phyloP scores from a whole-genome alignment of 108 stramenopile species.

The Nitzschia palea region DNA sequence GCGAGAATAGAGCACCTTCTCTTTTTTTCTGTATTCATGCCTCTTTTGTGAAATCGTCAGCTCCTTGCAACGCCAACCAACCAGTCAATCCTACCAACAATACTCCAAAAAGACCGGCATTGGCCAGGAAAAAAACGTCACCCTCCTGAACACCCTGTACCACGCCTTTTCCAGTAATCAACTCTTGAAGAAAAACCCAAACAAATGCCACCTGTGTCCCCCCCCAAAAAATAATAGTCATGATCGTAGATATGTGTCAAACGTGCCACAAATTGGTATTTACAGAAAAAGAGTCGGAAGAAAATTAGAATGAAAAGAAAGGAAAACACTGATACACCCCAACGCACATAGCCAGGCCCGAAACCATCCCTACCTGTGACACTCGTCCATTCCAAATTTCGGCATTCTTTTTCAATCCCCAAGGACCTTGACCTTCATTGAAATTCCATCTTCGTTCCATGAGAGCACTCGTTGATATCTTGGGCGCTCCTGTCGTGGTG shows the following conservation, averaged over 20 bases:
- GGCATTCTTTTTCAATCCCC: constrained; percentile 86
- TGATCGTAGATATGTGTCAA: not conserved
- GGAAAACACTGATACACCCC: no score
- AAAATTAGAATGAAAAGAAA: no score
- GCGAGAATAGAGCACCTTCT: no score
- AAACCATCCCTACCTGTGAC: constrained; percentile 80
- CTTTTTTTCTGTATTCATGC: no score
- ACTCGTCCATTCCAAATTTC: constrained; percentile 93
- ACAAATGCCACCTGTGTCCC: constrained; percentile 69
- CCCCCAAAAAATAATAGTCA: not conserved
- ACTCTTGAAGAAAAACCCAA: constrained; percentile 76
- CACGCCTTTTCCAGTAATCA: constrained; percentile 80
- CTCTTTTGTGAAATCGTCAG: constrained; percentile 54
- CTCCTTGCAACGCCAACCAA: constrained; percentile 72
- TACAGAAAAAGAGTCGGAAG: no score
- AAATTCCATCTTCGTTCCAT: constrained; percentile 87
- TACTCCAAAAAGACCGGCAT: constrained; percentile 45
- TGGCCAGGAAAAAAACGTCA: constrained; percentile 49
- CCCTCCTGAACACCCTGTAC: constrained; percentile 75
- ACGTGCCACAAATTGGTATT: no score
- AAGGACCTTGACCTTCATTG: constrained; percentile 83
- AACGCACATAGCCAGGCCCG: no score
- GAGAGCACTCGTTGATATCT: constrained; percentile 36
- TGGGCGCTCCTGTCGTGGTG: constrained; percentile 1
- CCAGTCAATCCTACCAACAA: constrained; percentile 63